Evolutionary conservation across 1,139 yeast genomes (phyloP).

Genomic region (Kodamaea derodonti): DNA sequence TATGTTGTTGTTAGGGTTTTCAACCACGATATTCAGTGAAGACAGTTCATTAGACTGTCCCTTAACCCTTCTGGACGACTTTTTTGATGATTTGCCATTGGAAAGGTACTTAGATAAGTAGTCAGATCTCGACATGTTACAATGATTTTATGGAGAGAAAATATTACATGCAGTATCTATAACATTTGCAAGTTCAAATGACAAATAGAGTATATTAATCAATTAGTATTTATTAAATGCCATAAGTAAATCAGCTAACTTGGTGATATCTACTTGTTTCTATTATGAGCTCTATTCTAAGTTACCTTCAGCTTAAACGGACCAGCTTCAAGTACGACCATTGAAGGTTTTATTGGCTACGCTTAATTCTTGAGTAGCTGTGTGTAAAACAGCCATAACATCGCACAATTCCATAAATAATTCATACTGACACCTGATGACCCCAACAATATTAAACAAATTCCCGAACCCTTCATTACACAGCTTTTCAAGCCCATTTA

Average conservation of each 20-base stretch:
- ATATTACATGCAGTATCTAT: too few species aligned
- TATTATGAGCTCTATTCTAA: too few species aligned
- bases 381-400: slow-evolving; percentile 84
- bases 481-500: slow-evolving; percentile 40
- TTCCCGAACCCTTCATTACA: slow-evolving; percentile 49
- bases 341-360: not conserved
- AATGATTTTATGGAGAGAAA: too few species aligned
- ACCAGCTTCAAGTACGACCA: not conserved
- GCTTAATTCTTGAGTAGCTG: not conserved
- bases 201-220: too few species aligned
- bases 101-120: slow-evolving; percentile 49
- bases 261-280: too few species aligned
- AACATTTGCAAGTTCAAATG: too few species aligned
- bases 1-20: slow-evolving; percentile 15
- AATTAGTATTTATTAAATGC: too few species aligned
- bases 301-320: too few species aligned
- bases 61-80: slow-evolving; percentile 15
- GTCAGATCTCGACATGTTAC: slow-evolving; percentile 35
- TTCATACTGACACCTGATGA: slow-evolving; percentile 76
- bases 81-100: slow-evolving; percentile 16
- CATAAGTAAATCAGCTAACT: too few species aligned
- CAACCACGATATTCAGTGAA: slow-evolving; percentile 12
- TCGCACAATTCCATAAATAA: slow-evolving; percentile 91
- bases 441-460: slow-evolving; percentile 54
- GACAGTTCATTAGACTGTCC: slow-evolving; percentile 5